Base-by-base conservation (phyloP, 2,329 filamentous ascomycete species). In the Phyllosticta citribraziliensis region DNA sequence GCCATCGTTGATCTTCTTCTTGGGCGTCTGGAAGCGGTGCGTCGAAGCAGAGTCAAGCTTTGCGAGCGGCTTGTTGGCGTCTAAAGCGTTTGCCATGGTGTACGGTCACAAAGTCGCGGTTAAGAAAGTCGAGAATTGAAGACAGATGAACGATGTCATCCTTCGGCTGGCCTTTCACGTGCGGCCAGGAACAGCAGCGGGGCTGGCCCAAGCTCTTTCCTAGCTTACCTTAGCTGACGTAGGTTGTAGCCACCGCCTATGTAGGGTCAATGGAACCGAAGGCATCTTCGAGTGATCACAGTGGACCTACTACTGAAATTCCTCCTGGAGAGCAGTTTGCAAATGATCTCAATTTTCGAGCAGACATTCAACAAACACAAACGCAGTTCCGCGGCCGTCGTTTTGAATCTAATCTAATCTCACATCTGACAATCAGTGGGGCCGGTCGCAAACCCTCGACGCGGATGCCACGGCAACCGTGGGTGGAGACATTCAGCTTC, bases 1-100 rank as follows among this genome's bases (percentile, higher is more conserved):
- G 61, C 87, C 87, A 68, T 94, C 89, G 75, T 96, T 82, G 76
- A 99, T 99, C 69, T 81, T 81, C 74, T 97, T 99, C 61, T 73
- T 71, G 0, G 94, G 94, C 52, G 78, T 76, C 58, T 78, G 70
- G 74, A 96, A 97, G 17, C 51, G 63, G 61, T 71, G 68, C 14
- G 65, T 64, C 12, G 63, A 54, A 35, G 61, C 52, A 17, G 57
- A 61, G 24, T 70, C 67, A 4, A 74, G 63, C 5, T 65, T 40
- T 14, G 66, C 25, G 12, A 75, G 65, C 1, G 67, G 56, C 14
- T 67, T 67, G 20, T 66, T 60, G 22, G 65, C 40, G 9, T 52
- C 30, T 22, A 19, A 33, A 20, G 14, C n/a, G 52, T 62, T 51
- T 55, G 51, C 20, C 60, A 62, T 62, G 51, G 50, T 58, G 58